Percentiles rank a stretch among this genome's conserved stretches.
Evolutionary conservation across 768 basidiomycete genomes (phyloP).

Genomic region (Lentinula guzmanii): DNA sequence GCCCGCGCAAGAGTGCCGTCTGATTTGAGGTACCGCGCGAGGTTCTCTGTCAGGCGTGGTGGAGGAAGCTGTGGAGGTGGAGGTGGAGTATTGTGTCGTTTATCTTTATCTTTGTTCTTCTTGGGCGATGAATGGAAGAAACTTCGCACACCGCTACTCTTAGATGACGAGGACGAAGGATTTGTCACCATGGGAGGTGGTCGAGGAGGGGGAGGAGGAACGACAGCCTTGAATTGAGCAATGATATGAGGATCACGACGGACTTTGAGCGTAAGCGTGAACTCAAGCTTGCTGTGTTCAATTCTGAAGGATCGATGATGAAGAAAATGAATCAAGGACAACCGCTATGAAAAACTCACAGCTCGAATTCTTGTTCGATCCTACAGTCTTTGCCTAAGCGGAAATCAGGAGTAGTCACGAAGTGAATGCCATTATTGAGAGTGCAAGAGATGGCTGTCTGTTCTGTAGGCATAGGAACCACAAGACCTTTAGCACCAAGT

Average conservation of each 20-base stretch:
- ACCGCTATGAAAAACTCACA: conserved; percentile 43
- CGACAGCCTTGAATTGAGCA: conserved; percentile 65
- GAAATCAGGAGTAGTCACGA: conserved; percentile 83
- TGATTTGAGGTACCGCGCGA: conserved; percentile 76
- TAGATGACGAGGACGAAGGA: conserved; percentile 40
- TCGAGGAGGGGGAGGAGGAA: conserved; percentile 36
- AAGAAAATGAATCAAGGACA: not conserved
- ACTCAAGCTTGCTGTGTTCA: conserved; percentile 92
- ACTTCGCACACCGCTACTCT: conserved; percentile 61
- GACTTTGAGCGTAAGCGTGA: conserved; percentile 85
- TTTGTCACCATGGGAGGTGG: conserved; percentile 38
- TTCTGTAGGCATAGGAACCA: conserved; percentile 74
- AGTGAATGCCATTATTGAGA: conserved; percentile 95
- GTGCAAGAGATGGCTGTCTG: conserved; percentile 76
- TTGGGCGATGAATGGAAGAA: conserved; percentile 78
- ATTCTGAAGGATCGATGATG: conserved; percentile 42
- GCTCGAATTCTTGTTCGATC: conserved; percentile 87
- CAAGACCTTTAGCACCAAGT: conserved; percentile 63
- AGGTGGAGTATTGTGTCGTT: conserved; percentile 24
- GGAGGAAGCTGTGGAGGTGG: conserved; percentile 25
- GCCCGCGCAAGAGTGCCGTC: conserved; percentile 88
- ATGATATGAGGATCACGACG: conserved; percentile 82
- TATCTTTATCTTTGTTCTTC: conserved; percentile 47
- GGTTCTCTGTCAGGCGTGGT: conserved; percentile 59
- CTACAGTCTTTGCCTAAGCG: conserved; percentile 50